Conservation (phyloP, 176 grass and related monocot genomes). For the Aegilops umbellulata region DNA sequence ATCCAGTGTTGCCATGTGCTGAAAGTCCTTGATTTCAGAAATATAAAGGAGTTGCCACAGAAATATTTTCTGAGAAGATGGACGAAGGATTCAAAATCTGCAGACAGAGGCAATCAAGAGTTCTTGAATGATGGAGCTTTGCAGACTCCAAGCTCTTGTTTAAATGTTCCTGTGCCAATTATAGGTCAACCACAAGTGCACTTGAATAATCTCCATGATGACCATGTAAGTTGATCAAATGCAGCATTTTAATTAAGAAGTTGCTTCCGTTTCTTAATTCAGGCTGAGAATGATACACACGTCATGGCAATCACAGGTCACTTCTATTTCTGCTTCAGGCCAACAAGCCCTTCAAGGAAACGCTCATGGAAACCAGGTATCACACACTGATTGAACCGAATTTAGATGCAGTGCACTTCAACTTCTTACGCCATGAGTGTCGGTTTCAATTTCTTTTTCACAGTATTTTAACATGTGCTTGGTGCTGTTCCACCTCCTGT, state of each 20-base stretch:
- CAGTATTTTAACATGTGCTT: background rate
- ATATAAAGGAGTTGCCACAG: slow-evolving; percentile 82
- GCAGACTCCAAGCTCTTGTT: slow-evolving; percentile 30
- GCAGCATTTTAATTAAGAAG: background rate
- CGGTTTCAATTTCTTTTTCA: background rate
- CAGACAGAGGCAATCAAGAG: slow-evolving; percentile 36
- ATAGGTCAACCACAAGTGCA: slow-evolving; percentile 42
- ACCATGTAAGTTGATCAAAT: slow-evolving; percentile 42
- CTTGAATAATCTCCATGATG: slow-evolving; percentile 39
- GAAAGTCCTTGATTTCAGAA: slow-evolving; percentile 95
- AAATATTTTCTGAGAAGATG: slow-evolving; percentile 81
- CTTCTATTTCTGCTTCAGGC: slow-evolving; percentile 40
- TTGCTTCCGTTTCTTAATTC: background rate
- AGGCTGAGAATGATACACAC: background rate
- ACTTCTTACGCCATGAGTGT: background rate
- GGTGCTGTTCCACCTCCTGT: background rate
- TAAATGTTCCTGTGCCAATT: slow-evolving; percentile 41
- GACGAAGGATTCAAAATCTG: slow-evolving; percentile 71
- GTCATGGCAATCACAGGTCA: slow-evolving; percentile 41
- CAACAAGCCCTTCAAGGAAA: slow-evolving; percentile 48
- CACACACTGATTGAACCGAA: background rate
- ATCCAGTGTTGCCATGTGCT: slow-evolving; percentile 86
- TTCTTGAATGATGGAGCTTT: slow-evolving; percentile 35
- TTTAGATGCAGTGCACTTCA: background rate
- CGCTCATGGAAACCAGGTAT: slow-evolving; percentile 56